phyloP scores from a whole-genome alignment of 208 protist species.

The Tritrichomonas musculus region DNA sequence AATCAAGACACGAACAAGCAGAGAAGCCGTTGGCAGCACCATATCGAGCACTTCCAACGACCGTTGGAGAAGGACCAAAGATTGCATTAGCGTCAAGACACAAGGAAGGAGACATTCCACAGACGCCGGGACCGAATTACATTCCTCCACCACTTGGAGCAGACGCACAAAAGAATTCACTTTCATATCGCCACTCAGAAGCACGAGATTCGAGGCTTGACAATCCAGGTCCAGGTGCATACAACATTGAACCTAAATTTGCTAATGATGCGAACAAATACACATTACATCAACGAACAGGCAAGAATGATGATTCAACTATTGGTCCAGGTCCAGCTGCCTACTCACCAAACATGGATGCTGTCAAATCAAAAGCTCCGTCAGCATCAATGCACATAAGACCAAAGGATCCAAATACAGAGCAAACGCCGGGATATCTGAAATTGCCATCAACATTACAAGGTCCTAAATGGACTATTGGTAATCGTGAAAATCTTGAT shows the following conservation, averaged over 20 bases:
- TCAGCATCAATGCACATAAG: neutral
- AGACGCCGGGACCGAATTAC: neutral
- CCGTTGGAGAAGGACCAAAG: neutral
- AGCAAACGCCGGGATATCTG: neutral
- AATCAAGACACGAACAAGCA: neutral
- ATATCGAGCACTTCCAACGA: neutral
- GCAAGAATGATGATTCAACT: neutral
- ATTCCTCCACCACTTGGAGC: constrained; percentile 9
- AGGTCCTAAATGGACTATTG: neutral
- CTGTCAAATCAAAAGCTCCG: neutral
- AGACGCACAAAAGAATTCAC: neutral
- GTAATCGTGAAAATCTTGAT: neutral
- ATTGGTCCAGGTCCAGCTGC: neutral
- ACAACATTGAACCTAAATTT: constrained; percentile 4
- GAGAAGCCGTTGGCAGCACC: neutral
- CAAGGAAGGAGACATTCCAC: neutral
- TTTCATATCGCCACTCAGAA: neutral
- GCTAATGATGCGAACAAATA: neutral
- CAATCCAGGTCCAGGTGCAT: neutral
- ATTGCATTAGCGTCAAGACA: neutral
- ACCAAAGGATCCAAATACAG: neutral
- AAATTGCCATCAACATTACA: neutral
- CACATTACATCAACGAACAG: neutral
- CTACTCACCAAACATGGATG: neutral
- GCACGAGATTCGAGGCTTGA: neutral